A percentile compares a stretch with the other conserved stretches of the same genome.
These are phyloP conservation scores for Hortiboletus campestris DNA, from an alignment of 768 basidiomycete genomes.

Conservation along the genomic window DNA sequence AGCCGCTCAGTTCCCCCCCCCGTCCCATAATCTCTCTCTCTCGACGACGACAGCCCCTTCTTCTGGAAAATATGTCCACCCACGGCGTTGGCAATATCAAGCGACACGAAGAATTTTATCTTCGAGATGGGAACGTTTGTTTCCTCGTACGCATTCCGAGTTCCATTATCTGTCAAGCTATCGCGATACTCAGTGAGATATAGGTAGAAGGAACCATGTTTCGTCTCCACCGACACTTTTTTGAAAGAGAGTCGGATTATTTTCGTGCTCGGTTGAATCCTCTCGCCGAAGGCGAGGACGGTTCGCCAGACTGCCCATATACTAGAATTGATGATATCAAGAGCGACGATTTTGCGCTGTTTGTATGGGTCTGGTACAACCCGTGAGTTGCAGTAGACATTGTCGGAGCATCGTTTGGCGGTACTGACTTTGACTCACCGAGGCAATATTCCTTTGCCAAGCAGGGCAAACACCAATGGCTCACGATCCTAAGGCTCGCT, in stretches of 20 bases:
- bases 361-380: constrained; percentile 59
- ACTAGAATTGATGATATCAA: constrained; percentile 29
- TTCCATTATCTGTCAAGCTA: neutral
- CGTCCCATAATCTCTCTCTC: neutral
- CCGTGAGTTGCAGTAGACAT: constrained; percentile 11
- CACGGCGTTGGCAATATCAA: constrained; percentile 19
- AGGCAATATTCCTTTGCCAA: constrained; percentile 59
- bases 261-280: constrained; percentile 29
- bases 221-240: constrained; percentile 36
- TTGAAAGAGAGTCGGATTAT: constrained; percentile 34
- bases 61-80: neutral
- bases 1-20: neutral
- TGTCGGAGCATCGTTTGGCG: neutral
- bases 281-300: neutral
- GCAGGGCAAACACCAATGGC: constrained; percentile 52
- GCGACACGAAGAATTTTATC: constrained; percentile 42
- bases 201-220: constrained; percentile 37
- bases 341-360: constrained; percentile 40
- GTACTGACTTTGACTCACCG: neutral
- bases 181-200: neutral
- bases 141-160: constrained; percentile 43
- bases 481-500: constrained; percentile 50
- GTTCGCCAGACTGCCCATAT: neutral
- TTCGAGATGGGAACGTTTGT: constrained; percentile 52
- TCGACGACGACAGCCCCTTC: neutral